Percentiles rank a stretch among this genome's conserved stretches.
phyloP scores from a whole-genome alignment of 108 stramenopile species.

The Fistulifera pelliculosa region DNA sequence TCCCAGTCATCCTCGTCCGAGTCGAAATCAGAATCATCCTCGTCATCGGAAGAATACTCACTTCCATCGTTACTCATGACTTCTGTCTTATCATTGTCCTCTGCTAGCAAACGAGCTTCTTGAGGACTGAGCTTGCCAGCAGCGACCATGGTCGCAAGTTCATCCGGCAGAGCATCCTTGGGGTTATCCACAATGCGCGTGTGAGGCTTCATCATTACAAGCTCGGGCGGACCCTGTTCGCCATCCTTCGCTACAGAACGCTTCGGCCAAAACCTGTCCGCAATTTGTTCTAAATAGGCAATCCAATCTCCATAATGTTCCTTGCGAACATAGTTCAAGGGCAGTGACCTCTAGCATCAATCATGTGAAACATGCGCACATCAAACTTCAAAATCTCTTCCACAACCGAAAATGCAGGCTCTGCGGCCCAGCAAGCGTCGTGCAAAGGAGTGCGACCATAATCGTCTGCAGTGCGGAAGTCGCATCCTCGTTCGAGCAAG shows the following conservation, averaged over 20 bases:
- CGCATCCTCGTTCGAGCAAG: slow-evolving; percentile 32
- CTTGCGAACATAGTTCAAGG: slow-evolving; percentile 49
- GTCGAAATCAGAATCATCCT: background rate
- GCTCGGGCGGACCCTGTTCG: background rate
- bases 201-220: background rate
- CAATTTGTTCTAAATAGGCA: slow-evolving; percentile 31
- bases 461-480: slow-evolving; percentile 52
- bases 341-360: slow-evolving; percentile 40
- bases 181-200: slow-evolving; percentile 19
- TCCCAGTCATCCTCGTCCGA: background rate
- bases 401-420: slow-evolving; percentile 37
- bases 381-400: slow-evolving; percentile 35
- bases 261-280: slow-evolving; percentile 42
- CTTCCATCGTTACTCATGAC: background rate
- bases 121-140: slow-evolving; percentile 20
- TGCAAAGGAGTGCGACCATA: slow-evolving; percentile 79
- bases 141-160: slow-evolving; percentile 31
- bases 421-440: slow-evolving; percentile 74
- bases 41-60: background rate
- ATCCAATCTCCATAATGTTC: slow-evolving; percentile 56
- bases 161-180: slow-evolving; percentile 14
- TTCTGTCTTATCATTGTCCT: slow-evolving; percentile 1
- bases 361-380: slow-evolving; percentile 29
- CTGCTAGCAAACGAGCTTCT: slow-evolving; percentile 8
- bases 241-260: background rate